phyloP scores from a whole-genome alignment of 345 rosid genomes.

The Orychophragmus violaceus region DNA sequence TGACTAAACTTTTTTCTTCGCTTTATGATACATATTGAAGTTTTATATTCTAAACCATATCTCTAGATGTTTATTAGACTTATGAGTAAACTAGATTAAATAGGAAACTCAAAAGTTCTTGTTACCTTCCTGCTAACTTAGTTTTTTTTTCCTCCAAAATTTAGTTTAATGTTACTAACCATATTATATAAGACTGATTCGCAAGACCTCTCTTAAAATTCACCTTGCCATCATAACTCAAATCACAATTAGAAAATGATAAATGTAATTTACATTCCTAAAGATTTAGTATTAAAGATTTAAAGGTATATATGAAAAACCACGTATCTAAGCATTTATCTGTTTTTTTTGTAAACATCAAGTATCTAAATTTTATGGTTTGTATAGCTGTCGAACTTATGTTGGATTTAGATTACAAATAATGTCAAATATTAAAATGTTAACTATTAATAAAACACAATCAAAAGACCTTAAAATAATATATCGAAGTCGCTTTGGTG shows the following conservation, averaged over 20 bases:
- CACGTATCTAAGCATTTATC: background rate
- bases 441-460: background rate
- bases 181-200: background rate
- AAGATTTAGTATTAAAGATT: background rate
- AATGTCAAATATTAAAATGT: no score
- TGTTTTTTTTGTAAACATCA: background rate
- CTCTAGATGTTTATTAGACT: background rate
- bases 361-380: slow-evolving; percentile 11
- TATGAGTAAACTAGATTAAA: background rate
- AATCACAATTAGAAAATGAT: background rate
- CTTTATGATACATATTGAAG: background rate
- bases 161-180: background rate
- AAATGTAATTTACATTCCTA: background rate
- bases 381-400: slow-evolving; percentile 10
- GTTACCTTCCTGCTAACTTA: background rate
- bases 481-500: slow-evolving; percentile 11
- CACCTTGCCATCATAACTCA: background rate
- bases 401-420: slow-evolving; percentile 22
- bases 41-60: background rate
- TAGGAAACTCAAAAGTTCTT: background rate
- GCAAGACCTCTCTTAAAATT: background rate
- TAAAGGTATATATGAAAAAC: background rate
- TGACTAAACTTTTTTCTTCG: slow-evolving; percentile 9
- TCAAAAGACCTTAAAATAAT: slow-evolving; percentile 6
- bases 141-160: no score